Evolutionary conservation across 148 eudicot species (phyloP).

Genomic region (Camellia granthamiana): DNA sequence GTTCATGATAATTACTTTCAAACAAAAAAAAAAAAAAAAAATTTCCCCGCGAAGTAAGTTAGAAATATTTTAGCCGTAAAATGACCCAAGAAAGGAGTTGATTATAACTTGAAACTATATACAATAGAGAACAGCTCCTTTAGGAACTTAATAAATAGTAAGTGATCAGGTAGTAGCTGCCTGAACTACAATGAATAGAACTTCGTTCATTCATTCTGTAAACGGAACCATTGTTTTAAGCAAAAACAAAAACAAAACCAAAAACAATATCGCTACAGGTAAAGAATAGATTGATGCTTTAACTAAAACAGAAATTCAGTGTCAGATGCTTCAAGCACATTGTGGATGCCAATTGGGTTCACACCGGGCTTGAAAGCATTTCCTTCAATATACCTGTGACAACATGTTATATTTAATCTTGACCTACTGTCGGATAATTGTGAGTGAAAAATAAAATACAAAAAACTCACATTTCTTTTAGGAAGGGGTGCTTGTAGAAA

Average conservation of each 20-base stretch:
- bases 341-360: conserved; percentile 84
- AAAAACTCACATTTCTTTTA: conserved; percentile 84
- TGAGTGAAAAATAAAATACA: background rate
- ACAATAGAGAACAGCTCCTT: background rate
- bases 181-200: background rate
- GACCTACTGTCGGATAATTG: background rate
- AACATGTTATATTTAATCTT: background rate
- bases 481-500: conserved; percentile 87
- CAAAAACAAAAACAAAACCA: background rate
- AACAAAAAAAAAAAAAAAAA: too few relatives aligned
- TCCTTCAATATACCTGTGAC: conserved; percentile 83
- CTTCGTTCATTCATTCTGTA: background rate
- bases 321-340: conserved; percentile 86
- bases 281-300: background rate
- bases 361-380: conserved; percentile 84
- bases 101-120: background rate
- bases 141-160: background rate
- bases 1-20: too few relatives aligned
- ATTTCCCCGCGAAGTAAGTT: too few relatives aligned
- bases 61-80: too few relatives aligned
- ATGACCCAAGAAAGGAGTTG: too few relatives aligned
- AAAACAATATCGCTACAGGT: background rate
- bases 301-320: conserved; percentile 67
- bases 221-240: background rate
- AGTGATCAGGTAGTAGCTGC: background rate